Percentiles rank a stretch among this genome's conserved stretches.
phyloP scores from a whole-genome alignment of 345 rosid species.

The Combretum micranthum region DNA sequence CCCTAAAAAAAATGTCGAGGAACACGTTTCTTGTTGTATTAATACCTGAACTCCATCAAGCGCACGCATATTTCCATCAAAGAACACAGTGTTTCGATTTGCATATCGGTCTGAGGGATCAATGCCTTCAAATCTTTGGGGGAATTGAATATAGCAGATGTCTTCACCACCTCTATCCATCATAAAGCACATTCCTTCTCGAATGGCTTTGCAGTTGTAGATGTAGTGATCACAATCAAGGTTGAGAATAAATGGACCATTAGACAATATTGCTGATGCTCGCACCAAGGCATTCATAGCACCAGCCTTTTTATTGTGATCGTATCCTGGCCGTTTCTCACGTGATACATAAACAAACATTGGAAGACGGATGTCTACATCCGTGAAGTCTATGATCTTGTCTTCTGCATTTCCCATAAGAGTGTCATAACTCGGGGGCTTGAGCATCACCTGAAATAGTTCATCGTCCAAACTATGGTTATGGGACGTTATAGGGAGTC shows the following conservation, averaged over 20 bases:
- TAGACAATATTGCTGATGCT: constrained; percentile 78
- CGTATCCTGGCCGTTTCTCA: constrained; percentile 90
- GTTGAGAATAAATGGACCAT: constrained; percentile 93
- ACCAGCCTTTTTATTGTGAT: constrained; percentile 96
- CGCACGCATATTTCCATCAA: constrained; percentile 97
- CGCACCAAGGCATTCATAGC: constrained; percentile 93
- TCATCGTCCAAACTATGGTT: no score
- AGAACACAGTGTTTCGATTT: constrained; percentile 86
- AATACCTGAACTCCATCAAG: constrained; percentile 88
- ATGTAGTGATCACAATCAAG: constrained; percentile 97
- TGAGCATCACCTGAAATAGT: constrained; percentile 60
- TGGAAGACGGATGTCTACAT: constrained; percentile 76
- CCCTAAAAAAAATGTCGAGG: no score
- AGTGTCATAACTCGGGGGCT: constrained; percentile 83
- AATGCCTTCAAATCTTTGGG: constrained; percentile 94
- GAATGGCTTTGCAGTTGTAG: constrained; percentile 73
- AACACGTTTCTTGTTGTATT: not conserved
- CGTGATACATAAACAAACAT: constrained; percentile 86
- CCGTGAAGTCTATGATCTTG: constrained; percentile 66
- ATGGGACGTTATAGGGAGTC: no score
- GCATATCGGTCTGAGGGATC: constrained; percentile 97
- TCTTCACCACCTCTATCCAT: constrained; percentile 91
- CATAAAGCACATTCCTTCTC: constrained; percentile 99
- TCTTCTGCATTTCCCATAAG: constrained; percentile 53
- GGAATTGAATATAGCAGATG: constrained; percentile 91